These are phyloP conservation scores for Abrus pulchellus DNA, from an alignment of 306 rosid species.

Conservation along the genomic window DNA sequence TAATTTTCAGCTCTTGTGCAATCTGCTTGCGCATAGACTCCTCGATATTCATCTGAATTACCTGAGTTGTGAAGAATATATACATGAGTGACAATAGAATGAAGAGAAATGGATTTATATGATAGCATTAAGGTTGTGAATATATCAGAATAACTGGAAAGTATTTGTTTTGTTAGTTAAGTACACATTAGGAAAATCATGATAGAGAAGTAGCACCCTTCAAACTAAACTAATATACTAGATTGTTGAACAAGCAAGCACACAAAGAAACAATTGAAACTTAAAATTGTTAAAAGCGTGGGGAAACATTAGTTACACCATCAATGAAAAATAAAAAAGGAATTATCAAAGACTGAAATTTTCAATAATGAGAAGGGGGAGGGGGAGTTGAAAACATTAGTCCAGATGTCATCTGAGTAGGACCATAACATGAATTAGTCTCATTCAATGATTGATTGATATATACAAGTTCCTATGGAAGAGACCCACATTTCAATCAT, in stretches of 20 bases:
- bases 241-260: conserved; percentile 23
- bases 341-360: background rate
- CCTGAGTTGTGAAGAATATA: conserved; percentile 60
- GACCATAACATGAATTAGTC: background rate
- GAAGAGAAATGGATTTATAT: conserved; percentile 12
- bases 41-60: conserved; percentile 89
- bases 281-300: background rate
- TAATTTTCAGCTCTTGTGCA: conserved; percentile 93
- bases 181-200: conserved; percentile 25
- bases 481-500: background rate
- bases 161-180: conserved; percentile 25
- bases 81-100: conserved; percentile 39
- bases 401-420: background rate
- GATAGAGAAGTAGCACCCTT: conserved; percentile 34
- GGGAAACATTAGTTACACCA: conserved; percentile 5
- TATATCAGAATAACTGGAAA: conserved; percentile 9
- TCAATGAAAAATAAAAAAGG: conserved; percentile 16
- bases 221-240: background rate
- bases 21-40: conserved; percentile 87
- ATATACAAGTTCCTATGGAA: conserved; percentile 15
- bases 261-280: conserved; percentile 7
- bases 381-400: background rate
- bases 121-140: conserved; percentile 38
- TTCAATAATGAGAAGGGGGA: conserved; percentile 5
- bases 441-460: conserved; percentile 31